Evolutionary conservation across 1,284 basidiomycete genomes (phyloP).

Genomic region (Tetrapyrgos nigripes): DNA sequence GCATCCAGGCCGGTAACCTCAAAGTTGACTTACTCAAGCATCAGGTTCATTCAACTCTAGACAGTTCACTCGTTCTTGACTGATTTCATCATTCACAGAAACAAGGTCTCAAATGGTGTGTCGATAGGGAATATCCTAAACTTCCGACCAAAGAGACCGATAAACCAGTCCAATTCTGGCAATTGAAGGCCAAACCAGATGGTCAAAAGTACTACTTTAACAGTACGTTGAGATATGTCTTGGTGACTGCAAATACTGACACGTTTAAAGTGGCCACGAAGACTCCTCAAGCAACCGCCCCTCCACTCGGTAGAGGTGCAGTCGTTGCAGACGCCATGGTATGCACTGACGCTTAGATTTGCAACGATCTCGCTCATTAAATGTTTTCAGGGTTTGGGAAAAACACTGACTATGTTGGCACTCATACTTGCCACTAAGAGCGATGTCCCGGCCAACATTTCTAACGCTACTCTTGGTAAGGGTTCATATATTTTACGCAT

Average conservation of each 20-base stretch:
- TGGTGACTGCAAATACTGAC: background rate
- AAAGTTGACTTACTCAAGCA: conserved; percentile 79
- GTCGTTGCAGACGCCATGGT: conserved; percentile 93
- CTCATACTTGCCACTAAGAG: conserved; percentile 78
- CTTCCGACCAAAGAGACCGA: conserved; percentile 72
- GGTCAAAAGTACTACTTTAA: conserved; percentile 68
- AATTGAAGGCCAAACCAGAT: conserved; percentile 63
- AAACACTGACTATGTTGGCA: conserved; percentile 84
- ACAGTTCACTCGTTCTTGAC: background rate
- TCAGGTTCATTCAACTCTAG: conserved; percentile 59
- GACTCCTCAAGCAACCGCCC: conserved; percentile 70
- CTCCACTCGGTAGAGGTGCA: conserved; percentile 80
- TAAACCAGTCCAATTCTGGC: conserved; percentile 89
- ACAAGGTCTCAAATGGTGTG: conserved; percentile 82
- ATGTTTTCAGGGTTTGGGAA: conserved; percentile 62
- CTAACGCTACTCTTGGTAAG: conserved; percentile 75
- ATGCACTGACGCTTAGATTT: conserved; percentile 41
- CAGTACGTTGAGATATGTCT: conserved; percentile 45
- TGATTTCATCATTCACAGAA: conserved; percentile 46
- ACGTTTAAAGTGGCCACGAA: conserved; percentile 71
- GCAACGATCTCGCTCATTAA: background rate
- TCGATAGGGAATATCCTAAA: conserved; percentile 76
- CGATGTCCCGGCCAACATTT: conserved; percentile 62
- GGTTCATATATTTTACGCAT: background rate
- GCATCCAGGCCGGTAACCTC: conserved; percentile 66